These are phyloP conservation scores for Sequoiadendron giganteum DNA, from an alignment of 75 land plant genomes.

Conservation along the genomic window DNA sequence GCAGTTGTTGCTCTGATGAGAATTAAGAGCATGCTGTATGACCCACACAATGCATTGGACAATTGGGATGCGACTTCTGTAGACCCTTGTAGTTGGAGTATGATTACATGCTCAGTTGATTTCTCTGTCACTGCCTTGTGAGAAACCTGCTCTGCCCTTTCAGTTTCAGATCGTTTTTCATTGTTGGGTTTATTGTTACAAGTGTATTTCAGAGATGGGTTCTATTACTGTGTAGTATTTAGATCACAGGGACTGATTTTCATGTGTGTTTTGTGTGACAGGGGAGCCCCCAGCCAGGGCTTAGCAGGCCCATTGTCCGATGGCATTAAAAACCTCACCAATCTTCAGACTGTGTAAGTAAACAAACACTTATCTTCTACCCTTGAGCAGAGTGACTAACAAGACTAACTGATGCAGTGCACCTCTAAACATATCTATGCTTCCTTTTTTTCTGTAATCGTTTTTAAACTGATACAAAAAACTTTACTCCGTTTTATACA, in stretches of 20 bases:
- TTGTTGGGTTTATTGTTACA: neutral
- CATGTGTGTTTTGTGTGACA: conserved; percentile 19
- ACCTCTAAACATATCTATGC: neutral
- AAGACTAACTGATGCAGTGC: neutral
- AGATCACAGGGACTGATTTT: neutral
- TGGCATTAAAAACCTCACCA: conserved; percentile 48
- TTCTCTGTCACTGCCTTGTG: conserved; percentile 49
- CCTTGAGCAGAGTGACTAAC: too few species aligned
- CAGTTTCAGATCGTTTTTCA: neutral
- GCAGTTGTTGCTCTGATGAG: conserved; percentile 44
- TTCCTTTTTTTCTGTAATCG: neutral
- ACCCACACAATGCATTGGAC: conserved; percentile 55
- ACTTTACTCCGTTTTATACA: neutral
- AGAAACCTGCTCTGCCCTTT: conserved; percentile 4
- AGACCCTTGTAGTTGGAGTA: conserved; percentile 73
- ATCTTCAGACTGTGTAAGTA: conserved; percentile 59
- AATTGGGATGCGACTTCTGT: conserved; percentile 67
- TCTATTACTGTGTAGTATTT: neutral
- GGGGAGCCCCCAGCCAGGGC: conserved; percentile 54
- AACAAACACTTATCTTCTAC: neutral
- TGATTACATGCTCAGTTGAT: conserved; percentile 52
- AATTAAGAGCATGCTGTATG: conserved; percentile 38
- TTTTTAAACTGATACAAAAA: neutral
- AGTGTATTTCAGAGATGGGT: neutral
- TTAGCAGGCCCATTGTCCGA: conserved; percentile 56